Evolutionary conservation across 306 rosid genomes (phyloP), one percentile per base, ranked within the genome.

Genomic region (Fragaria nilgerrensis): DNA sequence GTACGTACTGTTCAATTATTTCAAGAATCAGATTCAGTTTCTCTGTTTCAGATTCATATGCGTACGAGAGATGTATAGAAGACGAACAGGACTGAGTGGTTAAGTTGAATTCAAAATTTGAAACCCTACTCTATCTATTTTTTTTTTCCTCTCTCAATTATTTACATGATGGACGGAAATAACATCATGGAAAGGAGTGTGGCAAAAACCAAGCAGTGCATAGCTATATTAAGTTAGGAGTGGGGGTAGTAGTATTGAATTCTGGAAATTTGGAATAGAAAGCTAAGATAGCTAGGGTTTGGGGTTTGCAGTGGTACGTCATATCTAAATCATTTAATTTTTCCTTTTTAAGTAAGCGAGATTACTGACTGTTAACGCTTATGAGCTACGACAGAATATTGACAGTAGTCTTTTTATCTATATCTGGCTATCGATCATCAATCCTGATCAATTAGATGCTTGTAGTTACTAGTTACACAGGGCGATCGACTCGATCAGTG

Each of bases 311-410:
- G 22, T 65, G 47, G 82, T 41, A 43, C 69, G 86, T 87, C 85
- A 82, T 65, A 65, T 65, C 47, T 32, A 37, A 22, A 63, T 32
- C 68, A 63, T 63, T 63, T 32, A 32, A 32, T 76, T 75, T 71
- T 63, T 56, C 11, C 41, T 80, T 66, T 77, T 77, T 79, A 80
- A 73, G 77, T 76, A 59, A 25, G 19, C 65, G 71, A 68, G 81
- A 75, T 59, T 84, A 78, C 81, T 72, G 82, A 80, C 79, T 61
- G 86, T 77, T 76, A 79, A 37, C 66, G 75, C 68, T 75, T 43
- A 61, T 80, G 83, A 77, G 68, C 12, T 59, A 12, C 8, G 41
- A 32, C 36, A 32, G 36, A 3, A 27, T 27, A 27, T 3, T 22
- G 63, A 9, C 20, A 16, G 68, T 78, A 77, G 84, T 73, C 71